Conservation (phyloP, 139 green algal genomes). For the Micractinium sp. region DNA sequence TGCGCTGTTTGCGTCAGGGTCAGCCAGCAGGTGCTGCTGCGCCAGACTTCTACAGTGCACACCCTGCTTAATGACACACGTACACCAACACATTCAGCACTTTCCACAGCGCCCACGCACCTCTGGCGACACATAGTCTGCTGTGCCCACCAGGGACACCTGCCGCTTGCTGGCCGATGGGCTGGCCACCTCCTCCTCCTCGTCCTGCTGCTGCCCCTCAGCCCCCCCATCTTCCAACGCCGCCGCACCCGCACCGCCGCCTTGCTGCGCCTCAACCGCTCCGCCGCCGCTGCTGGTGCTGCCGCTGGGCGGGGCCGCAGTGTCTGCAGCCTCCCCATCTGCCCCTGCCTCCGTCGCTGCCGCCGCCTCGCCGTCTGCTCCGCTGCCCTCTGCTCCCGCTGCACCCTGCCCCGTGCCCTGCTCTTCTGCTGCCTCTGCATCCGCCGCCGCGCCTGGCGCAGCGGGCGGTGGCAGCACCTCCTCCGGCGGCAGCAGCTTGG, state of each 20-base stretch:
- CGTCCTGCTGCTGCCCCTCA: background rate
- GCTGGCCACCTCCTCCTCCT: background rate
- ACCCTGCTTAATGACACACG: no score
- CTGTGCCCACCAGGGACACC: conserved; percentile 85
- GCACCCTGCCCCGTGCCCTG: background rate
- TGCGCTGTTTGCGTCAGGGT: no score
- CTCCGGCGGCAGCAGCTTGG: conserved; percentile 54
- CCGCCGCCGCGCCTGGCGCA: background rate
- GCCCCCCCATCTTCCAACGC: background rate
- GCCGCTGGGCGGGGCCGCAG: background rate
- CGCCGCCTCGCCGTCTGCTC: background rate
- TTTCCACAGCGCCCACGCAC: background rate
- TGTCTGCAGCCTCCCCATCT: background rate
- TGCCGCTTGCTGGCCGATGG: background rate
- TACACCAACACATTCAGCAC: no score
- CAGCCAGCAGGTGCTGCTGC: no score
- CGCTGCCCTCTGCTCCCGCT: background rate
- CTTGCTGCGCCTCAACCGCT: background rate
- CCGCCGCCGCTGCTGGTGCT: background rate
- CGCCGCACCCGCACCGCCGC: background rate
- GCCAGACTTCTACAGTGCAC: no score
- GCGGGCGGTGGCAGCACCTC: conserved; percentile 42
- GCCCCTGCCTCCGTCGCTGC: background rate
- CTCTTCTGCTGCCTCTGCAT: background rate
- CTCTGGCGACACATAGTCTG: conserved; percentile 79